Base-by-base conservation (phyloP, 139 green algal species). In the Chara braunii region DNA sequence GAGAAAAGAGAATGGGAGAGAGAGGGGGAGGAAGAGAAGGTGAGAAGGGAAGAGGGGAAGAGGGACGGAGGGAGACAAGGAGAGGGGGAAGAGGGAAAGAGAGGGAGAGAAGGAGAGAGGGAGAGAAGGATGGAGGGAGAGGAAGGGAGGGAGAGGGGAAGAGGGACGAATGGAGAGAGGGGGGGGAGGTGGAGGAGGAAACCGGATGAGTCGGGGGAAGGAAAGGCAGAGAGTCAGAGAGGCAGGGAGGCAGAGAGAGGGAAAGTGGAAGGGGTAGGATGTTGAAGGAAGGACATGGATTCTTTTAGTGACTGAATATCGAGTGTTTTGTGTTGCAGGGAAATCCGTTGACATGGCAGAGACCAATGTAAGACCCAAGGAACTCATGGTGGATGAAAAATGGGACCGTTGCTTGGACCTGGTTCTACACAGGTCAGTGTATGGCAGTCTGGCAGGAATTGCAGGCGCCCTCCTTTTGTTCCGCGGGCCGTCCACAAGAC, bases 321-420 rank as follows among this genome's bases (percentile, higher is more conserved):
- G 40, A 18, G 18, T 48, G 18, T 18, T 18, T 18, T 26, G 18
- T 18, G 18, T 18, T 18, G 18, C 40, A 18, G 18, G 40, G 18
- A 18, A 18, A 18, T 18, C 40, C 18, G 40, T 18, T 18, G 40
- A 18, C 40, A 48, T 48, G 40, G 40, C 40, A 18, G 18, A 18
- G 40, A 18, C 40, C 18, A 18, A 18, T 18, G 40, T 18, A 18
- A 18, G 40, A 18, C 40, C 40, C 40, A 18, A 18, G 18, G 63
- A 72, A 36, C 26, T 72, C 53, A 11, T 40, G 2, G 35, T 78
- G 18, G 72, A 80, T 50, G 72, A 43, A 12, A 51, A 77, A 42
- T 72, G 65, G 63, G 72, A 80, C 33, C n/a, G 22, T 29, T 76
- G 65, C 22, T 42, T 77, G 6, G 72, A 80, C 54, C 50, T 77